A percentile compares a stretch with the other conserved stretches of the same genome.
Evolutionary conservation across 768 basidiomycete genomes (phyloP).

Genomic region (Sarcomyxa edulis): DNA sequence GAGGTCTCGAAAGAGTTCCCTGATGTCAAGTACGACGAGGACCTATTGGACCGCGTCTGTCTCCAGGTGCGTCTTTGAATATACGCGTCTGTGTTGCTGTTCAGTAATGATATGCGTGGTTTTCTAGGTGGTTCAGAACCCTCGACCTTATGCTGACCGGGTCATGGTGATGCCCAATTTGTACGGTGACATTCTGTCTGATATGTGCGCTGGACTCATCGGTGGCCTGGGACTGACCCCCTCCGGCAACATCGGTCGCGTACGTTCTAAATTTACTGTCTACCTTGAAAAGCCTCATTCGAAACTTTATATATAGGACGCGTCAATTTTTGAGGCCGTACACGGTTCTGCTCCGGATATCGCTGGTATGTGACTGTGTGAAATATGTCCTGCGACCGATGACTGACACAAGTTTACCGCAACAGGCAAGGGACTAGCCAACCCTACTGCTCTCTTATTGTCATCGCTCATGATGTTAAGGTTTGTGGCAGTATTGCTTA

Average conservation of each 20-base stretch:
- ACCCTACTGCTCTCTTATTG: constrained; percentile 97
- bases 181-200: constrained; percentile 92
- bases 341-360: constrained; percentile 99
- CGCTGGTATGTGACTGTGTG: constrained; percentile 67
- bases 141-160: constrained; percentile 86
- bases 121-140: constrained; percentile 83
- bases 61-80: constrained; percentile 54
- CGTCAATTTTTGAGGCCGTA: constrained; percentile 99
- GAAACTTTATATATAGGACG: constrained; percentile 56
- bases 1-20: constrained; percentile 96
- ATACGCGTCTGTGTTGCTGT: background rate
- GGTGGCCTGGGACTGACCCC: constrained; percentile 97
- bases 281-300: constrained; percentile 4
- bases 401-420: too few species aligned
- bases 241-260: constrained; percentile 94
- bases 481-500: constrained; percentile 35
- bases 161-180: constrained; percentile 99
- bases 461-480: constrained; percentile 98
- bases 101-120: background rate
- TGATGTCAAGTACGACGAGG: constrained; percentile 90
- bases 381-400: background rate
- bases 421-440: constrained; percentile 85
- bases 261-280: constrained; percentile 27
- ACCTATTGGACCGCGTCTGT: constrained; percentile 94
- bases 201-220: constrained; percentile 98